Base-by-base conservation (phyloP, 2,329 filamentous ascomycete species). In the Aureobasidium sp. region DNA sequence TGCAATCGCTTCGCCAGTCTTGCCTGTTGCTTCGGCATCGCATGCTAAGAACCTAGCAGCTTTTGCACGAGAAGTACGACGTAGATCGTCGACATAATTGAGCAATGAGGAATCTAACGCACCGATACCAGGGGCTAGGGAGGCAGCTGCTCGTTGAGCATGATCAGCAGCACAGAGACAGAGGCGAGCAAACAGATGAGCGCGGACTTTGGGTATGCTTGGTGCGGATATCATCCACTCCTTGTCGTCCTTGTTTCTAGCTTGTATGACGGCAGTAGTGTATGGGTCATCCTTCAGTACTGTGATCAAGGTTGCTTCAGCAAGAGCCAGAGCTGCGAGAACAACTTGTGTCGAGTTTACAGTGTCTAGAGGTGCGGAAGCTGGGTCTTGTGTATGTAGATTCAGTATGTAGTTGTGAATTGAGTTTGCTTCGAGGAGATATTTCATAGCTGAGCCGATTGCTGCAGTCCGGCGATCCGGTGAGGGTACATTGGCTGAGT, bases 191-290 rank as follows among this genome's bases (percentile, higher is more conserved):
- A 97, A 97, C 2, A 99, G 84, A 73, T 97, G 91, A 11, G 94
- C 94, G 54, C 95, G 90, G 23, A 97, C 94, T 75, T 95, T 95
- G 36, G 94, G 92, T 56, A 98, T 93, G 59, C 94, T 90, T 0
- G 95, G 94, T 0, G 94, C 88, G 73, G 92, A 93, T 78, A 96
- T 97, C 94, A 98, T 98, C 95, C 95, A 99, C 71, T 98, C 95
- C 68, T 88, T 94, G 77, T 95, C 94, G 71, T 91, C 90, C 62
- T 91, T 88, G 75, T 97, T 97, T 55, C 95, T 87, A 65, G 91
- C 89, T 73, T 97, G 93, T 1, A 94, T 90, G 3, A 97, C 91
- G 9, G 91, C 88, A 2, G 92, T 90, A 1, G 95, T 92, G 74
- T 98, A 98, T 0, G 95, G 94, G 74, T 99, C 96, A 75, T 98